Conservation (phyloP, 2,329 filamentous ascomycete species). For the Cercospora citrullina region DNA sequence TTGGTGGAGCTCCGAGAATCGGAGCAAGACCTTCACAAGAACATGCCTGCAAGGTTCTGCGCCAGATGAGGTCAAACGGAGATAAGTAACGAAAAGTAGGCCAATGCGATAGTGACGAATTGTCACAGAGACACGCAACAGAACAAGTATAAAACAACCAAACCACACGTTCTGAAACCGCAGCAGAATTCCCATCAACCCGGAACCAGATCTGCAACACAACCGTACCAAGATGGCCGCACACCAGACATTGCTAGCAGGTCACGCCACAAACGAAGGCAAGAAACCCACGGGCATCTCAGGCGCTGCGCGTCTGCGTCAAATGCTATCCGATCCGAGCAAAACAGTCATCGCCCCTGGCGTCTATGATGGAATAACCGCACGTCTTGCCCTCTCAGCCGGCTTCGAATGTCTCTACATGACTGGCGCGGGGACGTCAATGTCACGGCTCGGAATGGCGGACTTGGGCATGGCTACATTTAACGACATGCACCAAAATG, state of each 20-base stretch:
- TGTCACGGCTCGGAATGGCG: slow-evolving; percentile 61
- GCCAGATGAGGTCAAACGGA: background rate
- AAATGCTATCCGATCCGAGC: slow-evolving; percentile 36
- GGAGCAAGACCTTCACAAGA: background rate
- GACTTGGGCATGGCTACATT: slow-evolving; percentile 64
- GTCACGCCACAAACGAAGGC: slow-evolving; percentile 16
- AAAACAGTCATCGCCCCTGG: slow-evolving; percentile 59
- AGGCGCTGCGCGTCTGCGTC: slow-evolving; percentile 32
- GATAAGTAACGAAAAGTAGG: background rate
- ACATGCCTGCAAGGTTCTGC: background rate
- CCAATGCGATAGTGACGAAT: background rate
- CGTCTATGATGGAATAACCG: slow-evolving; percentile 68
- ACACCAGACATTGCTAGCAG: slow-evolving; percentile 26
- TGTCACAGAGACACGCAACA: background rate
- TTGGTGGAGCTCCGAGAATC: background rate
- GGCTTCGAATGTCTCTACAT: slow-evolving; percentile 68
- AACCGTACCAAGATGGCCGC: slow-evolving; percentile 5
- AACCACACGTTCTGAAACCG: background rate
- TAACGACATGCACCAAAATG: slow-evolving; percentile 63
- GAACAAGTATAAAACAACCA: background rate
- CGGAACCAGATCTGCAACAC: background rate
- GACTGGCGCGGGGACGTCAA: slow-evolving; percentile 64
- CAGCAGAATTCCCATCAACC: background rate
- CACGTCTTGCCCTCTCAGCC: slow-evolving; percentile 61
- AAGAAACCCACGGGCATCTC: slow-evolving; percentile 21